A percentile compares a stretch with the other conserved stretches of the same genome.
Evolutionary conservation across 768 basidiomycete species (phyloP).

Genomic region (Tricholoma bakamatsutake): DNA sequence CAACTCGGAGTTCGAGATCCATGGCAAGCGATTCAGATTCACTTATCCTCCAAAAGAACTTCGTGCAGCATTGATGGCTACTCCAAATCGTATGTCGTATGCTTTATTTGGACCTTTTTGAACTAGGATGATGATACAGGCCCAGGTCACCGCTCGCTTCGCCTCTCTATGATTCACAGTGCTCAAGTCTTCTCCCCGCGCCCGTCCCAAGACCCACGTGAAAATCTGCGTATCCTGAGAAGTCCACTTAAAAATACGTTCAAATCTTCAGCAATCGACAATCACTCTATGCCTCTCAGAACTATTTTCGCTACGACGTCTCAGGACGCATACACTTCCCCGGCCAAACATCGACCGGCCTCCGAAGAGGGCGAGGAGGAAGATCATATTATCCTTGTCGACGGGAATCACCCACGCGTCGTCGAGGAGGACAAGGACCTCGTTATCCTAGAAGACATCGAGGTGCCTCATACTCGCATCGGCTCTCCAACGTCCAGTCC

Average conservation of each 20-base stretch:
- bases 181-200: constrained; percentile 70
- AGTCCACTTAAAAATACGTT: constrained; percentile 44
- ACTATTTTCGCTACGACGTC: constrained; percentile 5
- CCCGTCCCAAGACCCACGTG: constrained; percentile 51
- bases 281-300: constrained; percentile 4
- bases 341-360: constrained; percentile 12
- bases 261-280: constrained; percentile 23
- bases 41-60: constrained; percentile 71
- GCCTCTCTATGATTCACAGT: constrained; percentile 71
- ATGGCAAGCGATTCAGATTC: constrained; percentile 66
- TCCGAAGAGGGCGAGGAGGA: constrained; percentile 32
- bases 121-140: constrained; percentile 13
- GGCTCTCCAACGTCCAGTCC: constrained; percentile 7
- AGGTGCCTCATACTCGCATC: constrained; percentile 17
- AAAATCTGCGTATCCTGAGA: constrained; percentile 60
- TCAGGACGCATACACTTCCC: constrained; percentile 3
- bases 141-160: constrained; percentile 40
- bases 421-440: constrained; percentile 67
- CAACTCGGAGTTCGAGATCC: constrained; percentile 62
- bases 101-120: neutral
- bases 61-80: constrained; percentile 44
- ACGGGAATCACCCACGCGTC: constrained; percentile 60
- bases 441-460: constrained; percentile 67
- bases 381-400: constrained; percentile 54
- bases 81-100: constrained; percentile 38